Evolutionary conservation across 495 filamentous ascomycete species (phyloP), one percentile per base, ranked within the genome.

Genomic region (Aspergillus steynii): DNA sequence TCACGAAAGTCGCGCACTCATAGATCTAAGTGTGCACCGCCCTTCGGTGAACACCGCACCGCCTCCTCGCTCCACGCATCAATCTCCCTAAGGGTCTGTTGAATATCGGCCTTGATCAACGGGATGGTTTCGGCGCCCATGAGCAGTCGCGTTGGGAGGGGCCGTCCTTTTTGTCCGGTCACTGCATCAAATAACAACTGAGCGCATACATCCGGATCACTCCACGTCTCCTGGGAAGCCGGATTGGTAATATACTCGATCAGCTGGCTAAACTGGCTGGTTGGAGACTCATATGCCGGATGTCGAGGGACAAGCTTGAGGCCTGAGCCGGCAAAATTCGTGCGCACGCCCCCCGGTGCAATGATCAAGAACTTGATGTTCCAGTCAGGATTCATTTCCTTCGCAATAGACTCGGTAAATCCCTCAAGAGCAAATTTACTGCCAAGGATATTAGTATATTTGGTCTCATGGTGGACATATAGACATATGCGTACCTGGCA

Each of bases 391-490:
- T 74, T 66, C 46, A 85, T 65, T 60, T 85, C 84, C 61, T 77
- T 71, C 0, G 74, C 72, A 29, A 86, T 67, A 7, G 77, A 73
- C 61, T 86, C 82, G 5, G 84, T 84, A 68, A 82, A 84, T 6
- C 83, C 84, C 59, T 84, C 82, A 15, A 85, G 65, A 6, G 79
- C 81, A 60, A 83, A 85, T 67, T 85, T 85, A 50, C 72, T 74
- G 29, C 5, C 31, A 9, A 14, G 0, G 26, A 10, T 29, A 4
- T 50, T 20, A 50, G 10, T 20, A 2, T 12, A 46, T 28, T 42
- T 26, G 20, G 5, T 37, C n/a, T 32, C 31, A 54, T 56, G 29
- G 15, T 34, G 8, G 5, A 27, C n/a, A 26, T 25, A 15, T 14
- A 7, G 31, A 34, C 9, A 4, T 27, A 54, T 29, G 20, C 55